These are phyloP conservation scores for Emergomyces pasteurianus DNA, from an alignment of 2,329 filamentous ascomycete genomes.

Conservation along the genomic window DNA sequence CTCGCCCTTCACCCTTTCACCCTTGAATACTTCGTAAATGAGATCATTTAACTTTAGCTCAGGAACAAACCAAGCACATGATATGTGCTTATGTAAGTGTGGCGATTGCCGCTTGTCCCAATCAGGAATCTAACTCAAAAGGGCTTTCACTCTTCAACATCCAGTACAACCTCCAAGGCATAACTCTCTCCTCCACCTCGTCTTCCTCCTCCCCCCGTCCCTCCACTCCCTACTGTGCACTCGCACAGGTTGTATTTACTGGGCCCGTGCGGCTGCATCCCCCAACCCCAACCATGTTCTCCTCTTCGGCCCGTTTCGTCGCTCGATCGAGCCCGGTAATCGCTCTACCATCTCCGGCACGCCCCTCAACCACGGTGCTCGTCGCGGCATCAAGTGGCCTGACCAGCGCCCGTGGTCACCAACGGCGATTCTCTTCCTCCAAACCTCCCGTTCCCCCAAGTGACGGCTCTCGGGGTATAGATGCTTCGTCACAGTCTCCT, in stretches of 20 bases:
- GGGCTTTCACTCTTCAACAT: not conserved
- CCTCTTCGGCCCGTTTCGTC: constrained; percentile 35
- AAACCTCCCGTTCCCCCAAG: constrained; percentile 36
- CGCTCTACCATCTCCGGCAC: constrained; percentile 22
- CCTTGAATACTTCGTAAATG: no score
- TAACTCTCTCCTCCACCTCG: not conserved
- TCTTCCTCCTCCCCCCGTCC: not conserved
- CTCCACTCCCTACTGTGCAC: constrained; percentile 3
- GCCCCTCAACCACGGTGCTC: constrained; percentile 20
- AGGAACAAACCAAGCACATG: not conserved
- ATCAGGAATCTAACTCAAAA: not conserved
- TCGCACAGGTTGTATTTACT: not conserved
- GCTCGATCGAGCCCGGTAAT: constrained; percentile 25
- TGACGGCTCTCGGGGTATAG: constrained; percentile 30
- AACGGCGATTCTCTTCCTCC: constrained; percentile 38
- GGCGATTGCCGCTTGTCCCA: not conserved
- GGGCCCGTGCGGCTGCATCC: not conserved
- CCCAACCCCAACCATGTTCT: constrained; percentile 27
- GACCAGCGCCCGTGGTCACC: constrained; percentile 26
- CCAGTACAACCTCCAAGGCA: not conserved
- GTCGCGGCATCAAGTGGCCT: constrained; percentile 19
- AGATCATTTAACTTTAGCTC: no score
- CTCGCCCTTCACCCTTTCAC: no score
- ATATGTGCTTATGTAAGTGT: not conserved
- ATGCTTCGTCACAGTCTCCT: constrained; percentile 28